These are phyloP conservation scores for Thermothielavioides terrestris DNA, from an alignment of 495 filamentous ascomycete genomes.

Conservation along the genomic window DNA sequence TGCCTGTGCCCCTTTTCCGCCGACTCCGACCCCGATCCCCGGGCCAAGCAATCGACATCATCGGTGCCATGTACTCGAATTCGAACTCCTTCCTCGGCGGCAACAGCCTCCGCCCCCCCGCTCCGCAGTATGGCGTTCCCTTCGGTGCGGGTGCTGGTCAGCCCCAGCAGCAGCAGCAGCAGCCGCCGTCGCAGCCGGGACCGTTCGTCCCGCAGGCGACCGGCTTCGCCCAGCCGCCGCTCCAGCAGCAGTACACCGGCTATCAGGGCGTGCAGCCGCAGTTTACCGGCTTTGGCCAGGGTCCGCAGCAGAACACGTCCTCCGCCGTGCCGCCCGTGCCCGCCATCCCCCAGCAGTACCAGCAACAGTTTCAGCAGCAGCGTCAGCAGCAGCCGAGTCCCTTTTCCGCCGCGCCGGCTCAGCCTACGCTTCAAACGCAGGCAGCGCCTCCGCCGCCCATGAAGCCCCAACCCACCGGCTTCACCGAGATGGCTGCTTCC, in stretches of 20 bases:
- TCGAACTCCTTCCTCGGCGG: constrained; percentile 77
- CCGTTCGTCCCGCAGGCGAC: constrained; percentile 53
- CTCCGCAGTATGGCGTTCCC: constrained; percentile 51
- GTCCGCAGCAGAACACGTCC: constrained; percentile 38
- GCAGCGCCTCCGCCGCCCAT: constrained; percentile 35
- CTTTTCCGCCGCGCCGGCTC: constrained; percentile 27
- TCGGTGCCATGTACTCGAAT: constrained; percentile 68
- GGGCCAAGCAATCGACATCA: constrained; percentile 1
- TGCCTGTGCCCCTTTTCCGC: constrained; percentile 3
- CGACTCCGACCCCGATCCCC: background rate
- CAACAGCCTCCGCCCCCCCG: constrained; percentile 64
- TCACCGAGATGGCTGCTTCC: constrained; percentile 75
- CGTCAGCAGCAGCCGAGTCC: constrained; percentile 36
- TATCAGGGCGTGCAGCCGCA: constrained; percentile 48
- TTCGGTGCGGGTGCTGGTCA: constrained; percentile 34
- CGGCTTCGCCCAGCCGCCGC: constrained; percentile 47
- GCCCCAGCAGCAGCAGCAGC: constrained; percentile 54
- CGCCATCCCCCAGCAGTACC: constrained; percentile 45
- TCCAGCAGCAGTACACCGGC: constrained; percentile 56
- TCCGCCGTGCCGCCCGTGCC: constrained; percentile 48
- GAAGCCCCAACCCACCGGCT: constrained; percentile 66
- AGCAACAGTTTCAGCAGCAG: constrained; percentile 39
- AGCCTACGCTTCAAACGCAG: constrained; percentile 23
- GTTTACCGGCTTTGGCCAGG: constrained; percentile 46
- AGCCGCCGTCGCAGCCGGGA: constrained; percentile 53